phyloP scores from a whole-genome alignment of 371 early-diverging fungal species.

The Zopfochytrium polystomum region DNA sequence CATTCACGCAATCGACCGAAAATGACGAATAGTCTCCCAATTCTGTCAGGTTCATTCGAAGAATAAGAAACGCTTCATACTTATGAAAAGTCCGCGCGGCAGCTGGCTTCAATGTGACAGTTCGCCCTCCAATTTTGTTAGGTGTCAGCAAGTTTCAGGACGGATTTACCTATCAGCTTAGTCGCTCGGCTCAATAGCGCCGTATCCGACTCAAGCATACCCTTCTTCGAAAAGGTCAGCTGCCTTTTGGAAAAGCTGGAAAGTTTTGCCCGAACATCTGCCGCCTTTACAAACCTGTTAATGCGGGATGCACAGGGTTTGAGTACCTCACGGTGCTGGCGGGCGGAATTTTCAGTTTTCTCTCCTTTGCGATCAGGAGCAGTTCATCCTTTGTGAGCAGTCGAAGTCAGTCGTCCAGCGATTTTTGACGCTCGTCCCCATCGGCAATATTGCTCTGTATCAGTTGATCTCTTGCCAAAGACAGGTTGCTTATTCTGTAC shows the following conservation, averaged over 20 bases:
- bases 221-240: too few species aligned
- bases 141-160: not conserved
- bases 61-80: not conserved
- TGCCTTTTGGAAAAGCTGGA: too few species aligned
- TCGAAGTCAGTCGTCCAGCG: not conserved
- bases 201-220: too few species aligned
- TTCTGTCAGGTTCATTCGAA: too few species aligned
- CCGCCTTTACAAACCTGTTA: not conserved
- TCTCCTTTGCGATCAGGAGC: not conserved
- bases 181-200: too few species aligned
- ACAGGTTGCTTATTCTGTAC: not conserved
- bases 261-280: not conserved
- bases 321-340: not conserved
- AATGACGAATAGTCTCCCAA: too few species aligned
- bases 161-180: not conserved
- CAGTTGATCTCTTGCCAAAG: not conserved
- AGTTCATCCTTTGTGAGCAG: conserved; percentile 2
- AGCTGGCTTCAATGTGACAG: conserved; percentile 18
- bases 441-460: not conserved
- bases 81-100: not conserved
- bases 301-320: not conserved
- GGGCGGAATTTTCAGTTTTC: not conserved
- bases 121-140: conserved; percentile 24
- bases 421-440: not conserved
- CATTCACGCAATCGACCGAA: too few species aligned